A percentile compares a stretch with the other conserved stretches of the same genome.
These are phyloP conservation scores for Acrocalymma vagum DNA, from an alignment of 2,329 filamentous ascomycete genomes.

Conservation along the genomic window DNA sequence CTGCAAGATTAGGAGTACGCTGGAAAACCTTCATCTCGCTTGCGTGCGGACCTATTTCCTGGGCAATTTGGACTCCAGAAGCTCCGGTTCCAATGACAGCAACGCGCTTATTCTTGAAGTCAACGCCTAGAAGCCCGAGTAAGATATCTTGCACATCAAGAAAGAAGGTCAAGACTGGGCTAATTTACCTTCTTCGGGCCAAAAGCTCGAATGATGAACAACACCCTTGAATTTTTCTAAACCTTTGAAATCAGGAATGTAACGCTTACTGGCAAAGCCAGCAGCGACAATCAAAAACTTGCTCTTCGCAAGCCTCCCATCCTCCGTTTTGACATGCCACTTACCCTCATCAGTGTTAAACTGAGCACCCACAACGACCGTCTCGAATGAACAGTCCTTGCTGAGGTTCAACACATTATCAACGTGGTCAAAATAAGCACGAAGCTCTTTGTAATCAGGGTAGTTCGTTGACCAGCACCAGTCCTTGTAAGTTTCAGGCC, in stretches of 20 bases:
- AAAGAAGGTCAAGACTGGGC: too few relatives aligned
- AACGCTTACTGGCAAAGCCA: constrained; percentile 64
- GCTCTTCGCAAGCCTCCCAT: constrained; percentile 56
- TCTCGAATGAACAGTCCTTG: constrained; percentile 63
- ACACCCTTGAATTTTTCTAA: constrained; percentile 65
- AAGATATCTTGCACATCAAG: too few relatives aligned
- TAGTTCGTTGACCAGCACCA: constrained; percentile 64
- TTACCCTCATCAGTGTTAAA: constrained; percentile 54
- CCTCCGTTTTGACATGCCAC: constrained; percentile 58
- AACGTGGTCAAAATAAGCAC: constrained; percentile 64
- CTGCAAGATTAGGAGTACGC: constrained; percentile 68
- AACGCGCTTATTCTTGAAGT: constrained; percentile 62
- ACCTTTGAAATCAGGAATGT: constrained; percentile 65
- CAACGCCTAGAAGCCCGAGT: too few relatives aligned
- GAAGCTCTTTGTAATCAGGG: constrained; percentile 58
- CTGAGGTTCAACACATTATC: constrained; percentile 56
- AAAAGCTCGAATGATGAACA: constrained; percentile 65
- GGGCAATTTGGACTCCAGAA: constrained; percentile 67
- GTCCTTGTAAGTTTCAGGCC: constrained; percentile 51
- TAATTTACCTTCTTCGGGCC: constrained; percentile 64
- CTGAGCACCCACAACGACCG: constrained; percentile 57
- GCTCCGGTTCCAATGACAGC: constrained; percentile 70
- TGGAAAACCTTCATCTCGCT: constrained; percentile 66
- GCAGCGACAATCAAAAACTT: constrained; percentile 60
- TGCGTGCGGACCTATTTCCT: constrained; percentile 63